phyloP scores from a whole-genome alignment of 2,329 filamentous ascomycete genomes.

The Cryphonectria nitschkei region DNA sequence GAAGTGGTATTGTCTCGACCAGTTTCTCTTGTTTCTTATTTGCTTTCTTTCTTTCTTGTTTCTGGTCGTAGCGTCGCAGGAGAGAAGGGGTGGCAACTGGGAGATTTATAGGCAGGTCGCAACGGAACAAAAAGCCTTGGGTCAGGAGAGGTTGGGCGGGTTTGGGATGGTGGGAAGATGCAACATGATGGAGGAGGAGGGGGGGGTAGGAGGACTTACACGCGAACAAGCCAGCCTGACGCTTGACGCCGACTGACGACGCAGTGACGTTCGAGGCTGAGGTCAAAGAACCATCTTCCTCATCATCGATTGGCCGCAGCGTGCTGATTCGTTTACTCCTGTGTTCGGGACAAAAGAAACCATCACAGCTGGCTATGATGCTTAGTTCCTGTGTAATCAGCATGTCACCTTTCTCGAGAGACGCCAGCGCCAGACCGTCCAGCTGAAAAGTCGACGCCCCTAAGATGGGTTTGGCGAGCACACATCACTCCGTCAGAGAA shows the following conservation, averaged over 20 bases:
- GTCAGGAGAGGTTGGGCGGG: not conserved
- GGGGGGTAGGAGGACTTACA: not conserved
- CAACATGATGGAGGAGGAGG: not conserved
- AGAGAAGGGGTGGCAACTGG: not conserved
- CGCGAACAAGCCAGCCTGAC: not conserved
- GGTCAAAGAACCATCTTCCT: not conserved
- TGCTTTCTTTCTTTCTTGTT: not conserved
- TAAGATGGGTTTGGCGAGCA: not conserved
- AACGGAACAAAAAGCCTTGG: not conserved
- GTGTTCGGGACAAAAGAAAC: not conserved
- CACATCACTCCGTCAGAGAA: not conserved
- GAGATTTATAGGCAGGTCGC: not conserved
- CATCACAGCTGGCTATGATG: not conserved
- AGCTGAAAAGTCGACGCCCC: not conserved
- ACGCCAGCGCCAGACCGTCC: not conserved
- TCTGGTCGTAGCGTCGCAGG: not conserved
- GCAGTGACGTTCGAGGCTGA: not conserved
- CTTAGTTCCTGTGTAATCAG: not conserved
- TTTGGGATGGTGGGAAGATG: not conserved
- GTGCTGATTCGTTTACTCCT: not conserved
- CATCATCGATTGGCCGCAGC: not conserved
- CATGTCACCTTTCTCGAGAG: not conserved
- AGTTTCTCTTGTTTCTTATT: not conserved
- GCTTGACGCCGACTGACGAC: not conserved
- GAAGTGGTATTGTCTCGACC: not conserved